Evolutionary conservation across 2,329 filamentous ascomycete species (phyloP), one percentile per base, ranked within the genome.

Genomic region (Pochonia chlamydosporia): DNA sequence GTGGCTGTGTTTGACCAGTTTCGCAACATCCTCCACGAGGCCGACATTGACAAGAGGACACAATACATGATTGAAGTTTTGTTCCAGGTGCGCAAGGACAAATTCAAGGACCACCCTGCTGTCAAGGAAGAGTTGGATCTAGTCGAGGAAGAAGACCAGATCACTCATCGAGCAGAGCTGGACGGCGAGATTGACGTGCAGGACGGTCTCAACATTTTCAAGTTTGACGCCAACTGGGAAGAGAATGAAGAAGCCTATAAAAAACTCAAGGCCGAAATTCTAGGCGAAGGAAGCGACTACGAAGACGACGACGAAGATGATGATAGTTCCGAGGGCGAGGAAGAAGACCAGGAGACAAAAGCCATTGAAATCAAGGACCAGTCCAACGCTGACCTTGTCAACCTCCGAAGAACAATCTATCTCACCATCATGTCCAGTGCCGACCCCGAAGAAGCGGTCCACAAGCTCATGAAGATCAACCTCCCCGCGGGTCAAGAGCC

Each of bases 51-150:
- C 63, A 96, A 96, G 75, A 81, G 93, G 54, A 91, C 92, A n/a
- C 93, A 99, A 69, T 99, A 97, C 69, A 96, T 96, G 88, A 92
- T 99, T 48, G 93, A 99, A 66, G 93, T 97, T 5, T 71, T 99
- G 37, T 99, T 99, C 65, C 91, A 99, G 70, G 86, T 96, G 47
- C 82, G 93, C 53, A 96, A 96, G 68, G 92, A 97, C 69, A 87
- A 87, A 59, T 99, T 95, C 75, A 96, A 96, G 72, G 90, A 97
- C 59, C 90, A 97, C 59, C 89, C 85, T 16, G 85, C 90, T 1
- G 74, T 97, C 58, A 91, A 84, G 65, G 91, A 96, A 62, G 93
- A 99, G 64, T 73, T 99, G 48, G 93, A 99, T 67, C 68, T 99
- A 40, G 89, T 99, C 8, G 92, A 97, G 68, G 93, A 99, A 67